A percentile compares a stretch with the other conserved stretches of the same genome.
Evolutionary conservation across 2,329 filamentous ascomycete species (phyloP).

Genomic region (Aspergillus nomiae): DNA sequence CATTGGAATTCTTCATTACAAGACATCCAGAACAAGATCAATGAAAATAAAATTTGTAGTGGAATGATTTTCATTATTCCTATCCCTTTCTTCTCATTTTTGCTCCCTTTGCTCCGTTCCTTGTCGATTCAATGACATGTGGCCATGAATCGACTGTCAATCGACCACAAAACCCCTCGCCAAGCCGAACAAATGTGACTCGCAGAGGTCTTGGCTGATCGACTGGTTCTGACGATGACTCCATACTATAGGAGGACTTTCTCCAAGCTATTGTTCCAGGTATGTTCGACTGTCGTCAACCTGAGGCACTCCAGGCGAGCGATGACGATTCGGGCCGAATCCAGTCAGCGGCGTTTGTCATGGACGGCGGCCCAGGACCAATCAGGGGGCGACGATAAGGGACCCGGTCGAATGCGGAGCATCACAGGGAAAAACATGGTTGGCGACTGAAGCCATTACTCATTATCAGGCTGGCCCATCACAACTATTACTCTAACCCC

Average conservation of each 20-base stretch:
- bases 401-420: conserved; percentile 14
- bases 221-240: background rate
- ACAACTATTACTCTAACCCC: background rate
- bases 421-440: conserved; percentile 1
- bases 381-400: conserved; percentile 32
- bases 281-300: background rate
- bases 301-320: background rate
- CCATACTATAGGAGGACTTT: background rate
- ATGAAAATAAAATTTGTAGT: background rate
- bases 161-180: too few relatives aligned
- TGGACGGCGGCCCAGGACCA: conserved; percentile 20
- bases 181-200: background rate
- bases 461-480: background rate
- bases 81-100: background rate
- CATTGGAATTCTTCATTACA: background rate
- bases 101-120: background rate
- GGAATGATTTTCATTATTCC: background rate
- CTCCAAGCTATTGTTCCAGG: background rate
- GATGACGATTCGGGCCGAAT: conserved; percentile 15
- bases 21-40: background rate
- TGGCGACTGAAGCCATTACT: background rate
- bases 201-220: background rate
- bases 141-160: background rate
- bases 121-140: background rate
- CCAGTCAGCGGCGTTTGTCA: conserved; percentile 40